Base-by-base conservation (phyloP, 2,329 filamentous ascomycete genomes). In the Colletotrichum tabaci region DNA sequence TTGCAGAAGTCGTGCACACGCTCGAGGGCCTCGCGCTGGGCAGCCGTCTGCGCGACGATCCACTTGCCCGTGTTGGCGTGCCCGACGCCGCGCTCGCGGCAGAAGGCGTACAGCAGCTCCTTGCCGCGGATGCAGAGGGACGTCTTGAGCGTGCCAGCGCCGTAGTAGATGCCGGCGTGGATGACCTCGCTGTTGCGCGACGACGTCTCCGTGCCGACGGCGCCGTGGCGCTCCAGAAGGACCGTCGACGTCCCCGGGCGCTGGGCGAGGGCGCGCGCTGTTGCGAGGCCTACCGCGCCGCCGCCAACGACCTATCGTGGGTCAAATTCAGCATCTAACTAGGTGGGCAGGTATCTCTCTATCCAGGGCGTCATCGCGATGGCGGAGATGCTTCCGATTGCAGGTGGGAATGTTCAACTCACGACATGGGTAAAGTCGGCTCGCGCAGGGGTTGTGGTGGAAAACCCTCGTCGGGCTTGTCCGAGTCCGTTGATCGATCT, bases 121-220 rank as follows among this genome's bases (percentile, higher is more conserved):
- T 92, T 92, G 71, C 96, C 96, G 42, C 86, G 84, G 74, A 98
- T 86, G 83, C 96, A 99, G 15, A 99, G 89, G 18, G 84, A 84
- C 1, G 95, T 94, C 83, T 99, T 99, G 64, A 98, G 89, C 1
- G 91, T 92, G 50, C 84, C 82, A 7, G 86, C 80, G 18, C 93
- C 94, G 82, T 98, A 98, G 87, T 98, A 98, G 74, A 98, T 88
- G 16, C 96, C 96, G 1, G 94, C 96, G 81, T 99, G 96, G 76
- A 99, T 97, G 66, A 98, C 96, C 88, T 98, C 95, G 78, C 93
- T 96, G 84, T 98, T 98, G 75, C 95, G 91, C 74, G 93, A 94
- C 74, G 93, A 95, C 0, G 95, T 98, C 84, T 98, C 95, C 38
- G 91, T 96, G 61, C 95, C 95, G 35, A 93, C 87, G 61, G 88